Evolutionary conservation across 306 rosid species (phyloP).

Genomic region (Prunus mira): DNA sequence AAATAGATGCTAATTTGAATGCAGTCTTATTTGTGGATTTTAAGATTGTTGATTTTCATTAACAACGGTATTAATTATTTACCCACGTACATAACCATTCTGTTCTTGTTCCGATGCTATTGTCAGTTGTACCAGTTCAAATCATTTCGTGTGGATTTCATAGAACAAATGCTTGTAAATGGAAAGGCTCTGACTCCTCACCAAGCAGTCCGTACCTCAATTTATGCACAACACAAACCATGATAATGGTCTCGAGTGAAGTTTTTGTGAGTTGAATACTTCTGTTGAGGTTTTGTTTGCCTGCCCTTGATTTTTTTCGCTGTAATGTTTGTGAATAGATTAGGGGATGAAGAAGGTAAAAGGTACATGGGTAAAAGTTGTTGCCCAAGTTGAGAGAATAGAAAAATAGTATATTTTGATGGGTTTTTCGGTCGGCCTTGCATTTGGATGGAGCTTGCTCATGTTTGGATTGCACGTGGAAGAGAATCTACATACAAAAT

Average conservation of each 20-base stretch:
- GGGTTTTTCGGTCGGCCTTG: background rate
- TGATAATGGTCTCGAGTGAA: conserved; percentile 18
- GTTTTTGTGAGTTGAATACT: background rate
- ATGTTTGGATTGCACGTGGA: background rate
- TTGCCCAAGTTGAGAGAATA: background rate
- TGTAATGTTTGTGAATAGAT: conserved; percentile 21
- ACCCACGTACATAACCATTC: background rate
- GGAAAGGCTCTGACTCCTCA: conserved; percentile 69
- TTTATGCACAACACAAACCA: conserved; percentile 80
- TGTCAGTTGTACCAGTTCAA: conserved; percentile 70
- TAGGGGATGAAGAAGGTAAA: background rate
- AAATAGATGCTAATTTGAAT: background rate
- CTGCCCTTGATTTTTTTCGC: background rate
- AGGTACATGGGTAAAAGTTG: background rate
- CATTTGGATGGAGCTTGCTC: background rate
- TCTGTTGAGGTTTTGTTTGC: conserved; percentile 13
- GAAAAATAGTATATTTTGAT: background rate
- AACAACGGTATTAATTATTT: background rate
- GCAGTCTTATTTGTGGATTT: background rate
- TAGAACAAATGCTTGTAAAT: conserved; percentile 78
- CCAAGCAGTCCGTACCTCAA: conserved; percentile 60
- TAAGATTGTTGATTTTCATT: background rate
- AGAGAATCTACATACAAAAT: background rate
- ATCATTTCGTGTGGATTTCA: conserved; percentile 81
- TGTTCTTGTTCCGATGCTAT: conserved; percentile 16